These are phyloP conservation scores for Metarhizium humberi DNA, from an alignment of 2,329 filamentous ascomycete genomes.

Conservation along the genomic window DNA sequence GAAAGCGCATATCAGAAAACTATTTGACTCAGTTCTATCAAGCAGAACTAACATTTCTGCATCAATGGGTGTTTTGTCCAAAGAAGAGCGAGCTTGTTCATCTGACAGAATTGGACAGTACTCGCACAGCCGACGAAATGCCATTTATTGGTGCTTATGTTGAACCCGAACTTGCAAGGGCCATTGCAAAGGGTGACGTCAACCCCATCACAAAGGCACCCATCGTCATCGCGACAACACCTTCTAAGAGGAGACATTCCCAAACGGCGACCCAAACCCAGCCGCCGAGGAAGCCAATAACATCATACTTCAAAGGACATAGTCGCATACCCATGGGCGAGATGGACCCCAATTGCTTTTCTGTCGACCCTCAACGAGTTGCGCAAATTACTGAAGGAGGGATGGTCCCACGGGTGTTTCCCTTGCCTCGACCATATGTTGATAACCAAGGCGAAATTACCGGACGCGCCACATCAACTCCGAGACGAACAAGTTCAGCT, in stretches of 20 bases:
- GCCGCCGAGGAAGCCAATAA: conserved; percentile 39
- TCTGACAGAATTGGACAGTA: conserved; percentile 56
- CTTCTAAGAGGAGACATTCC: conserved; percentile 33
- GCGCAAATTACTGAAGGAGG: conserved; percentile 40
- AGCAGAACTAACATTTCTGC: conserved; percentile 85
- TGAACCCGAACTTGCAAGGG: conserved; percentile 57
- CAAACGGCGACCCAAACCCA: conserved; percentile 17
- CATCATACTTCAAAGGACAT: conserved; percentile 42
- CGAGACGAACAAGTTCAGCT: conserved; percentile 9
- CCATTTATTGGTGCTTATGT: conserved; percentile 73
- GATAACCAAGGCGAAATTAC: conserved; percentile 22
- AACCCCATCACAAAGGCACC: conserved; percentile 81
- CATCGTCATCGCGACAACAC: conserved; percentile 33
- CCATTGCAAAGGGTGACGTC: conserved; percentile 71
- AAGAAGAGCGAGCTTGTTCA: conserved; percentile 60
- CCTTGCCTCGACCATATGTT: conserved; percentile 48
- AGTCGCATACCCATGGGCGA: conserved; percentile 48
- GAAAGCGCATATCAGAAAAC: conserved; percentile 72
- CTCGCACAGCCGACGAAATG: conserved; percentile 59
- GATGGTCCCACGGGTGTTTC: conserved; percentile 45
- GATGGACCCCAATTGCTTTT: conserved; percentile 54
- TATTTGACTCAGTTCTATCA: conserved; percentile 76
- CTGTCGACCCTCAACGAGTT: conserved; percentile 38
- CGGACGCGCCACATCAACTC: conserved; percentile 3
- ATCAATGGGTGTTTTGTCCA: conserved; percentile 92